Evolutionary conservation across 169 alveolate genomes (phyloP), one percentile per base, ranked within the genome.

Genomic region (Condylostoma magnum): DNA sequence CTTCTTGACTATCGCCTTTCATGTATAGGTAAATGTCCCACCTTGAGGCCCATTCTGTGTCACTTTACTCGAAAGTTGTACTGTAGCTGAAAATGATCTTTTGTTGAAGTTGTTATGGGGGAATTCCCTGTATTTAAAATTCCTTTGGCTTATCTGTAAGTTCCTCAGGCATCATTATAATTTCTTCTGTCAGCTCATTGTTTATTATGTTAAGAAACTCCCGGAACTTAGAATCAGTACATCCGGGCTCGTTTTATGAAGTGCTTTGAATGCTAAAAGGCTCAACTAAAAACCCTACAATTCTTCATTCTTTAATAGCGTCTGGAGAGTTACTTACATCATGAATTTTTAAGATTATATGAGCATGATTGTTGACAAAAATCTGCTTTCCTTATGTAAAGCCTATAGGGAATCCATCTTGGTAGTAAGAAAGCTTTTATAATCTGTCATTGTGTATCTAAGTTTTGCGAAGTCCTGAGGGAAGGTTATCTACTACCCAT

Each of bases 1-100:
- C 90, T 82, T 72, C 81, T 48, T 77, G 66, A 12, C 76, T 77
- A 47, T 85, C 96, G 22, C 81, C 73, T 1, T 83, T 77, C 52
- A 66, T 74, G 66, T 88, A 76, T 60, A 89, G 76, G 70, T 92
- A 92, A 82, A 76, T 80, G 57, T 94, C 97, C 93, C 96, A 94
- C 33, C 97, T 78, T 22, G 85, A 78, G 30, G 89, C 87, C 86
- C 92, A 83, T 6, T 82, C 74, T 6, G 75, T 78, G 2, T 77
- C 84, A 63, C 94, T 84, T 33, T 51, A 55, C 48, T 80, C 90
- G 78, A 92, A 92, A 12, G 69, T 63, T 37, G 86, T 91, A 82
- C 88, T 94, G 68, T 94, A 94, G 48, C 91, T 90, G 57, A 86
- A 93, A 25, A 72, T 76, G 22, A 85, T 22, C 31, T 57, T 47